Evolutionary conservation across 2,329 filamentous ascomycete genomes (phyloP), one percentile per base, ranked within the genome.

Genomic region (Pseudocercospora ulei): DNA sequence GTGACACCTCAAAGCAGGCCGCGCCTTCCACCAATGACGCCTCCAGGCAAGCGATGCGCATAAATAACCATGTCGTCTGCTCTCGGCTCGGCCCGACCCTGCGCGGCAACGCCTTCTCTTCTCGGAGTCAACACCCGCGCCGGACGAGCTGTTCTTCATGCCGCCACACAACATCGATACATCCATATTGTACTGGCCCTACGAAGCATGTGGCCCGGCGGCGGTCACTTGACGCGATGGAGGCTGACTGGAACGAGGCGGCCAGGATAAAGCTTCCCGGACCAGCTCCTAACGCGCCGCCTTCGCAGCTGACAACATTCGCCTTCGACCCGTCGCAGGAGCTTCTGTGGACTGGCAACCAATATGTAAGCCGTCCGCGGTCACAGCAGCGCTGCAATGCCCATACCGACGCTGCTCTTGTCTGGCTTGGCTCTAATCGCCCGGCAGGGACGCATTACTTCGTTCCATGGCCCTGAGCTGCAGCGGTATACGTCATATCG

Each of bases 261-360:
- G 76, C 78, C 63, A 81, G 85, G 63, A 77, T 90, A 65, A 73
- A 78, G 60, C 76, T 92, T 64, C 83, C 85, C 61, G 78, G 82
- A 55, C 78, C 82, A 56, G 79, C 76, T 58, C 70, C 76, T 55
- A 78, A 81, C 66, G 73, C 73, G 50, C 67, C 81, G 55, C 73
- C 78, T 27, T 81, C 81, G 13, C 76, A 76, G 41, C 76, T 85
- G 51, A 80, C 82, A 28, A 80, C 85, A 2, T 74, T 95, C 61
- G 80, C 82, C 31, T 98, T 98, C 63, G 90, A 98, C 62, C 81
- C 80, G 41, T 71, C 73, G 24, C 82, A 94, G 61, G 90, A 98
- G 62, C 72, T 98, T 22, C 65, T 98, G 37, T 98, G 92, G 90
- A 77, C 79, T 2, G 92, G 87, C 30, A 93, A 90, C 62, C 83